Base-by-base conservation (phyloP, 176 grass and related monocot genomes). In the Chrysopogon serrulatus region DNA sequence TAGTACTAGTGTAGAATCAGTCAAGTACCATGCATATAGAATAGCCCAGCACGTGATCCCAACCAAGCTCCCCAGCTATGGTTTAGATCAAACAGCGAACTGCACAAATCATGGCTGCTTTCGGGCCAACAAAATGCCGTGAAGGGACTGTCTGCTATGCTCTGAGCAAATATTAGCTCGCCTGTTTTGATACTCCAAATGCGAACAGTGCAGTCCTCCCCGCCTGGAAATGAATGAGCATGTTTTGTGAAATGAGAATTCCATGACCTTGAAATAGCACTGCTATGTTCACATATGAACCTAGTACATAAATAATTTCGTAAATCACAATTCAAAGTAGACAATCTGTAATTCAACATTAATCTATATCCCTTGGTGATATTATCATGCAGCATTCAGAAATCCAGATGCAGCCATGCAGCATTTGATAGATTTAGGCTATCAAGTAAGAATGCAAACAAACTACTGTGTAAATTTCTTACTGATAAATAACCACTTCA, bases 161-260 rank as follows among this genome's bases (percentile, higher is more conserved):
- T 92, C 45, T 89, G 68, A 47, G 85, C 86, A 70, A 95, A 98
- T 78, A 98, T 61, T 82, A 90, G 87, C 65, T 98, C 93, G n/a
- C 93, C 84, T 10, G 74, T 90, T 77, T 92, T 98, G 85, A 95
- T 92, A 73, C 91, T 93, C 96, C 96, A 95, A 65, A 88, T 93
- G 26, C 91, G 96, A 76, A 92, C 59, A 47, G 71, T 82, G 59
- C 73, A 71, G 79, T 98, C 93, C 73, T 95, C 90, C 45, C 96
- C 96, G 88, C 93, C 93, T 97, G 81, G 16, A 66, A 88, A 64
- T 43, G 33, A n/a, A 68, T 7, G 70, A 79, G 17, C 56, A 86
- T 61, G 67, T 54, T 62, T 70, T 43, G 45, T 66, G 47, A 27
- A 68, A 44, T 76, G 53, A 45, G 62, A 49, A 79, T 53, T 68